Conservation (phyloP, 768 basidiomycete genomes). For the Pleurotus tuber-regium region DNA sequence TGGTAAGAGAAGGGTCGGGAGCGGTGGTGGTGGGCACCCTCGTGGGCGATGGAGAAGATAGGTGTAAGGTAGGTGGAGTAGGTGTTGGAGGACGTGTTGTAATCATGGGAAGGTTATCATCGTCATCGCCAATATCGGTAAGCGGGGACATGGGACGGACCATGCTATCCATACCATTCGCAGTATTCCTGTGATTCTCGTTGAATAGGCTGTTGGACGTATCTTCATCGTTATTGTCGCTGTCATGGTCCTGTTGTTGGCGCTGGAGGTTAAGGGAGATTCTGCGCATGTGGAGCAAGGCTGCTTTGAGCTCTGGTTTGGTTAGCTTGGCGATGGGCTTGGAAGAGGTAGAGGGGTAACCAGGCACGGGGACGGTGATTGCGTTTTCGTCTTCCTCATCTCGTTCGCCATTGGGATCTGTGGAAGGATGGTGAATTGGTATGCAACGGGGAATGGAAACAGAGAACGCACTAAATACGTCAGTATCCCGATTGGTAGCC, state of each 20-base stretch:
- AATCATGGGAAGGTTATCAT: neutral
- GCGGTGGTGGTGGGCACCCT: neutral
- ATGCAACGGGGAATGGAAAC: neutral
- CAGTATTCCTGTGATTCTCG: neutral
- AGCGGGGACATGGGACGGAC: constrained; percentile 1
- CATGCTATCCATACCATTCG: neutral
- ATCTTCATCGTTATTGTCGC: neutral
- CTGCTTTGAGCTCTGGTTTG: constrained; percentile 29
- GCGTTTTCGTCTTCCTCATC: neutral
- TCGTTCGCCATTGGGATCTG: neutral
- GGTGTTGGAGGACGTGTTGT: constrained; percentile 3
- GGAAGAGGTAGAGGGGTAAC: constrained; percentile 10
- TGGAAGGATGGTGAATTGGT: no score
- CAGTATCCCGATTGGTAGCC: no score
- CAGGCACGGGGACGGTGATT: neutral
- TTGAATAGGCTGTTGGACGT: no score
- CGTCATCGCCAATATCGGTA: neutral
- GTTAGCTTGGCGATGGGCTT: constrained; percentile 33
- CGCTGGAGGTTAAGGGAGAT: neutral
- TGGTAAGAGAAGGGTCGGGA: neutral
- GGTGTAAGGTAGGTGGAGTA: neutral
- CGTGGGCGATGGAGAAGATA: constrained; percentile 1
- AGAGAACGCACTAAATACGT: neutral
- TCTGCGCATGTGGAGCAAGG: neutral
- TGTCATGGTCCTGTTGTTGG: neutral